phyloP scores from a whole-genome alignment of 2,329 filamentous ascomycete species.

The Thermomyces lanuginosus region DNA sequence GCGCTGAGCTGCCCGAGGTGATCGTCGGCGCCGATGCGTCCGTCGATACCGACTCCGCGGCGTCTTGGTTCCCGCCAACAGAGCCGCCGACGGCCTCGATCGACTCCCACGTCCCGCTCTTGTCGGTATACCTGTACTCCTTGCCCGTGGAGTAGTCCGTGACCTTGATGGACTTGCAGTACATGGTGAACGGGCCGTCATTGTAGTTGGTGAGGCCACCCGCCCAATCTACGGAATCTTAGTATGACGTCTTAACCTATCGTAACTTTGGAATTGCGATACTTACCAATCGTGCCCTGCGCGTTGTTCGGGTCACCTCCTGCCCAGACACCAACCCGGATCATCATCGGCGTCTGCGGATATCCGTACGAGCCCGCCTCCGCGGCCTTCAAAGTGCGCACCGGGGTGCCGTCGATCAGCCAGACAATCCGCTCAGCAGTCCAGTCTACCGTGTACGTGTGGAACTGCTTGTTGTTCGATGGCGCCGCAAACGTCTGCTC shows the following conservation, averaged over 20 bases:
- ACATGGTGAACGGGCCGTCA: slow-evolving; percentile 72
- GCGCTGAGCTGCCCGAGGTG: slow-evolving; percentile 40
- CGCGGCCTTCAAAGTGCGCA: slow-evolving; percentile 55
- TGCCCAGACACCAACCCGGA: slow-evolving; percentile 85
- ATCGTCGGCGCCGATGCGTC: slow-evolving; percentile 48
- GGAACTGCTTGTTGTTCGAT: slow-evolving; percentile 56
- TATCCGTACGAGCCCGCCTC: slow-evolving; percentile 59
- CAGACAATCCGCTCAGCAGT: slow-evolving; percentile 70
- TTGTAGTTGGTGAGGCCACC: slow-evolving; percentile 71
- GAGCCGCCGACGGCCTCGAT: slow-evolving; percentile 66
- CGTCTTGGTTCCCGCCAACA: slow-evolving; percentile 47
- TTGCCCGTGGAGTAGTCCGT: slow-evolving; percentile 88
- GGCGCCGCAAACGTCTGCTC: slow-evolving; percentile 58
- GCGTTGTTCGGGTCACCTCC: slow-evolving; percentile 72
- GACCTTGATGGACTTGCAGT: slow-evolving; percentile 57
- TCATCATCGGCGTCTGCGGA: slow-evolving; percentile 86
- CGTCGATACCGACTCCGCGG: slow-evolving; percentile 24
- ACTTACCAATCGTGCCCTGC: slow-evolving; percentile 55
- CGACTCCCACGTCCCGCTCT: slow-evolving; percentile 60
- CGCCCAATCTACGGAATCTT: slow-evolving; percentile 48
- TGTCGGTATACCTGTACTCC: slow-evolving; percentile 67
- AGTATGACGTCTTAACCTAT: background rate
- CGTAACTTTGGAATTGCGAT: slow-evolving; percentile 6
- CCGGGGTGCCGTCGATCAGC: slow-evolving; percentile 61
- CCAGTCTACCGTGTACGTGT: slow-evolving; percentile 89